Conservation (phyloP, 2,329 filamentous ascomycete genomes). For the Hypomyces rosellus region DNA sequence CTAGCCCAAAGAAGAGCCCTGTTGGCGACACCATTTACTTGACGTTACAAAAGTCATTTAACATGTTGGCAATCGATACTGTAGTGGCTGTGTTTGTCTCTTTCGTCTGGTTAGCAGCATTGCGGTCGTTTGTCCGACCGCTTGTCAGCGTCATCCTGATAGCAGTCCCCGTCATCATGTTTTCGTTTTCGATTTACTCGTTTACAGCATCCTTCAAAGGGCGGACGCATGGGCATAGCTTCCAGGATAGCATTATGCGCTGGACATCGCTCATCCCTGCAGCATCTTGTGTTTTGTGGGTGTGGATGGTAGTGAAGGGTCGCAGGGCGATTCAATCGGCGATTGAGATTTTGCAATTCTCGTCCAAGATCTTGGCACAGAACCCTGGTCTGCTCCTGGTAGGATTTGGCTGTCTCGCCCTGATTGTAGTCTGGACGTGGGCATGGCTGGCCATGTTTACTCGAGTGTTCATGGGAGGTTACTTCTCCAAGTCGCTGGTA, state of each 20-base stretch:
- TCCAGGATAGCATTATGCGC: constrained; percentile 88
- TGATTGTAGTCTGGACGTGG: constrained; percentile 89
- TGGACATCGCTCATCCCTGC: constrained; percentile 77
- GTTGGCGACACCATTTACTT: constrained; percentile 94
- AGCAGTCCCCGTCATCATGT: constrained; percentile 76
- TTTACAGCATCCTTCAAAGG: constrained; percentile 86
- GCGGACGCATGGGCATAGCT: constrained; percentile 60
- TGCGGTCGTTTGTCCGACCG: constrained; percentile 82
- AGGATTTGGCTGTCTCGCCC: constrained; percentile 69
- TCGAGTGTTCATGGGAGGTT: constrained; percentile 87
- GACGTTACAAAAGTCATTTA: constrained; percentile 77
- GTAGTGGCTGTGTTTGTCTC: constrained; percentile 84
- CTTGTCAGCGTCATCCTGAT: constrained; percentile 75
- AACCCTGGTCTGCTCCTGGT: constrained; percentile 77
- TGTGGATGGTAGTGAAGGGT: constrained; percentile 74
- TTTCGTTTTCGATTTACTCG: constrained; percentile 87
- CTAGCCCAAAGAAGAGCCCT: constrained; percentile 62
- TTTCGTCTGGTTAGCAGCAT: constrained; percentile 79
- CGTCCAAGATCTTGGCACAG: constrained; percentile 76
- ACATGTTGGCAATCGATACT: constrained; percentile 86
- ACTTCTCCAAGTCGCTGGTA: constrained; percentile 58
- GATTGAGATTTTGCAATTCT: constrained; percentile 85
- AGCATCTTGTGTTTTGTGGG: constrained; percentile 67
- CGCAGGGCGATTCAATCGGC: constrained; percentile 76
- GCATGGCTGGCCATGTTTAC: constrained; percentile 96